Conservation (phyloP, 2,329 filamentous ascomycete genomes). For the Aspergillus pseudotamarii region DNA sequence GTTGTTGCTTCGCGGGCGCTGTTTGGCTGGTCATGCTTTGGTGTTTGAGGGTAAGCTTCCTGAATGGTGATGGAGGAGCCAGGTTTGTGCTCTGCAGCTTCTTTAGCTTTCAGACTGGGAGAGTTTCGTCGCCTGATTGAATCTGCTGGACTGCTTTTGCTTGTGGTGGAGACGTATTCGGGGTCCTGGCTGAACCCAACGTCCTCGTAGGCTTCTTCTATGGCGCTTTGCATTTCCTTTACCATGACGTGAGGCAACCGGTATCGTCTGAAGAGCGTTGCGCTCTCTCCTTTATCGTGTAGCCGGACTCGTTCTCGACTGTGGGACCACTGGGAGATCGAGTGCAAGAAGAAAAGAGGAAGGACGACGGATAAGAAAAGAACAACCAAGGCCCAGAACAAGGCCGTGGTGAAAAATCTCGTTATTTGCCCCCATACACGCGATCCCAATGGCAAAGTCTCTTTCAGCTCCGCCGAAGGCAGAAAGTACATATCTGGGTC, state of each 20-base stretch:
- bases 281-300: conserved; percentile 72
- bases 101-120: background rate
- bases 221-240: conserved; percentile 72
- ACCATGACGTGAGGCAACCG: conserved; percentile 71
- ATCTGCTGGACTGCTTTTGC: conserved; percentile 27
- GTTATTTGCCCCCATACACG: conserved; percentile 37
- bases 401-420: conserved; percentile 56
- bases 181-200: conserved; percentile 69
- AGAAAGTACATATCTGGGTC: conserved; percentile 51
- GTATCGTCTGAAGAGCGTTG: conserved; percentile 70
- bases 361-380: conserved; percentile 75
- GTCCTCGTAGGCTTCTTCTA: conserved; percentile 77
- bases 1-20: background rate
- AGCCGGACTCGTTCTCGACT: conserved; percentile 74
- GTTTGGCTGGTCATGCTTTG: background rate
- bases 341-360: conserved; percentile 72
- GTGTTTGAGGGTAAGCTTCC: background rate
- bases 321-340: conserved; percentile 73
- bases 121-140: background rate
- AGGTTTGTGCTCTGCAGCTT: conserved; percentile 3
- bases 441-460: conserved; percentile 28
- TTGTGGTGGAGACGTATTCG: conserved; percentile 67
- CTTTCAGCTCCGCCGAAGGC: conserved; percentile 29
- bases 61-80: background rate
- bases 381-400: conserved; percentile 65